Conservation (phyloP, 768 basidiomycete species). For the Atractiella rhizophila region DNA sequence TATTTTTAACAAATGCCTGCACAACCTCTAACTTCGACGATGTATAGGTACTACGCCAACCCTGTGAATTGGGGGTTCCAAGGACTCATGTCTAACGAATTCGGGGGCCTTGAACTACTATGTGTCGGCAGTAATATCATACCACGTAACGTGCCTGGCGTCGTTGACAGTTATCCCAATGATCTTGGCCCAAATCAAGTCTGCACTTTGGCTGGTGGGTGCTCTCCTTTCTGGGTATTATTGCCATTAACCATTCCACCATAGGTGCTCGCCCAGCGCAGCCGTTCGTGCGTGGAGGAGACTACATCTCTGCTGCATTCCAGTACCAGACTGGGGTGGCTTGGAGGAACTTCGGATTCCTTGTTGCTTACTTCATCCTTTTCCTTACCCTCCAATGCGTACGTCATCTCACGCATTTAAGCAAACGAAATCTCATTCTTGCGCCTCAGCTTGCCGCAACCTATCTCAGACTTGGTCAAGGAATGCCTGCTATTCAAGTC, state of each 20-base stretch:
- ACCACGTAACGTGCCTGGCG: constrained; percentile 18
- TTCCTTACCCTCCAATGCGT: constrained; percentile 38
- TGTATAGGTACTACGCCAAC: constrained; percentile 40
- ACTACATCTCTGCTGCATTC: constrained; percentile 35
- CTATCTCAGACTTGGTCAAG: constrained; percentile 27
- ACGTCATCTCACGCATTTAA: too few species aligned
- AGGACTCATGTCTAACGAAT: constrained; percentile 63
- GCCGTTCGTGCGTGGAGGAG: constrained; percentile 14
- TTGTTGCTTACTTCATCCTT: constrained; percentile 41
- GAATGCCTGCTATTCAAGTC: constrained; percentile 30
- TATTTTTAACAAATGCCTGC: not conserved
- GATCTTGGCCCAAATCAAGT: constrained; percentile 17
- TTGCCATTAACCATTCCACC: not conserved
- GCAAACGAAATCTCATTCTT: too few species aligned
- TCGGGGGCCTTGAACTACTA: constrained; percentile 43
- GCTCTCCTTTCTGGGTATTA: constrained; percentile 15
- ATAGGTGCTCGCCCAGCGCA: not conserved
- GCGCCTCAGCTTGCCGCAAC: constrained; percentile 28
- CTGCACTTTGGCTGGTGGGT: constrained; percentile 17
- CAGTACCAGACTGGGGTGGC: constrained; percentile 29
- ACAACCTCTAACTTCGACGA: constrained; percentile 1
- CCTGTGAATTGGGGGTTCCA: constrained; percentile 56
- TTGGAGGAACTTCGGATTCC: constrained; percentile 40
- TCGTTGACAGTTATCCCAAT: constrained; percentile 12
- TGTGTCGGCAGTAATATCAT: constrained; percentile 18